Evolutionary conservation across 306 rosid species (phyloP), one percentile per base, ranked within the genome.

Genomic region (Quercus berberidifolia): DNA sequence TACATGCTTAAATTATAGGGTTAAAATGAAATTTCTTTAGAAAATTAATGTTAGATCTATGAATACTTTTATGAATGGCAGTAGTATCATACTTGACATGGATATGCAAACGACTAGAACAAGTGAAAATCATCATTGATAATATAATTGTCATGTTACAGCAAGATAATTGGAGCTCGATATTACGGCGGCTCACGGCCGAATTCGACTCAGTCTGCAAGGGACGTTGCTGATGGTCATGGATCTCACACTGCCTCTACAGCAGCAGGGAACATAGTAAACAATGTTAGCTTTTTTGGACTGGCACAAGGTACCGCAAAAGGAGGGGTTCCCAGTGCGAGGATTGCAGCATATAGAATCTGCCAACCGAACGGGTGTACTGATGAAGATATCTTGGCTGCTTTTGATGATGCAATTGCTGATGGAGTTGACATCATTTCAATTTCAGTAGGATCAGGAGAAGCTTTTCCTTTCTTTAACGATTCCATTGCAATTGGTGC

Each of bases 331-430:
- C 77, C 84, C 17, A 75, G 73, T 2, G 72, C 84, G 23, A 81
- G 84, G 46, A 10, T 81, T 69, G 80, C 84, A 19, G 19, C 14
- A 6, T 81, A 81, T 17, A 81, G 33, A 71, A 65, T 25, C 2
- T 81, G 84, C 49, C 6, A 0, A 43, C 0, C 1, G 1, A 0
- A 0, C 0, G 52, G 5, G 0, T 70, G 74, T n/a, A 1, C 0
- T 2, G 19, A 20, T 0, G 46, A 21, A 4, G 26, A 20, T 13
- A 20, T 82, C 19, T 13, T 87, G 19, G 84, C 77, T 8, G 86
- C 82, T 58, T 83, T 78, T 63, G 91, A 88, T 4, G 89, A 88
- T 75, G 84, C 91, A 17, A 83, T 87, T 38, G 85, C 91, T 3
- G 89, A 88, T 75, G 89, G 87, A 28, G 87, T 85, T 1, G 84